Percentiles rank a stretch among this genome's conserved stretches.
These are phyloP conservation scores for Russula vinacea DNA, from an alignment of 768 basidiomycete species.

Conservation along the genomic window DNA sequence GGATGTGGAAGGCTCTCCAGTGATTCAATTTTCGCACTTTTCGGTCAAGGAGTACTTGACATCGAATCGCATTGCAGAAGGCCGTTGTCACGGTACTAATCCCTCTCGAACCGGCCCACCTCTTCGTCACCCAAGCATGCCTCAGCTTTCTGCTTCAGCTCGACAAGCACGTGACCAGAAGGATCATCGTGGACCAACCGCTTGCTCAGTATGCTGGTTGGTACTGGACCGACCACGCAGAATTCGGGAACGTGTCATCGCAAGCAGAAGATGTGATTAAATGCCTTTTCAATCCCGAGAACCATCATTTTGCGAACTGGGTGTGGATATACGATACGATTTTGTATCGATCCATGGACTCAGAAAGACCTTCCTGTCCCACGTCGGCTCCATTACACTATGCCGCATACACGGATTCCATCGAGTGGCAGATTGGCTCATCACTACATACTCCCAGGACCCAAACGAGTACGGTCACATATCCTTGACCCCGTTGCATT, in stretches of 20 bases:
- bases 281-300: too few relatives aligned
- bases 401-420: neutral
- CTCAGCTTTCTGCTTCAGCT: neutral
- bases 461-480: too few relatives aligned
- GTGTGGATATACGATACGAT: neutral
- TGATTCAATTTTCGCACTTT: too few relatives aligned
- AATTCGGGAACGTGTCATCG: neutral
- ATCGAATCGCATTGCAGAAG: too few relatives aligned
- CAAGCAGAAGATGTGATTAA: neutral
- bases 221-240: neutral
- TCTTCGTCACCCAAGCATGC: too few relatives aligned
- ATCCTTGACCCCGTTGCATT: neutral
- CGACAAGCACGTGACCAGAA: neutral
- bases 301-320: too few relatives aligned
- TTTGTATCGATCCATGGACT: too few relatives aligned
- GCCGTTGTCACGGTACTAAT: too few relatives aligned
- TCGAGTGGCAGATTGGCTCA: neutral
- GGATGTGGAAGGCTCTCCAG: too few relatives aligned
- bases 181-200: neutral
- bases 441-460: neutral
- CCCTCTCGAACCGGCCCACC: too few relatives aligned
- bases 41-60: too few relatives aligned
- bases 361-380: too few relatives aligned
- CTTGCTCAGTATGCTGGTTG: constrained; percentile 7
- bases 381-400: neutral